phyloP scores from a whole-genome alignment of 129 eudicot genomes.

The Centella asiatica region DNA sequence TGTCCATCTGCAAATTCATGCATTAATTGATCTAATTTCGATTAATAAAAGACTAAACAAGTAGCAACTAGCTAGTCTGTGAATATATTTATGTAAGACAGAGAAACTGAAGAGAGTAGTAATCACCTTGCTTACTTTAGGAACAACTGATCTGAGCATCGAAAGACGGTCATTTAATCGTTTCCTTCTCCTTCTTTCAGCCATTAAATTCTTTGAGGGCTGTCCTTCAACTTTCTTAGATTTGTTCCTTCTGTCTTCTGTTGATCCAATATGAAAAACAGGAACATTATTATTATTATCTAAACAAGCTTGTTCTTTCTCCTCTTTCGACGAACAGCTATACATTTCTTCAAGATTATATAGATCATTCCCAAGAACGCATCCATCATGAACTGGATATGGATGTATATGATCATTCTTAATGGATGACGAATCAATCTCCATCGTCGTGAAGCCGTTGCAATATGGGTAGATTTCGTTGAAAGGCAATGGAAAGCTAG shows the following conservation, averaged over 20 bases:
- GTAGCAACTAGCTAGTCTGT: too few relatives aligned
- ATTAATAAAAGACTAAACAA: not conserved
- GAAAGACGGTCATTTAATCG: conserved; percentile 73
- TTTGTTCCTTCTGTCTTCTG: conserved; percentile 33
- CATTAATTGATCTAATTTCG: not conserved
- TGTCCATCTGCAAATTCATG: conserved; percentile 58
- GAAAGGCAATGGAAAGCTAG: conserved; percentile 27
- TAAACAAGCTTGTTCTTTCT: conserved; percentile 14
- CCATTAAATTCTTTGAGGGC: conserved; percentile 82
- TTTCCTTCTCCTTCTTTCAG: conserved; percentile 70
- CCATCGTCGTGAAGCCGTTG: conserved; percentile 16
- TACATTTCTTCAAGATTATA: conserved; percentile 4
- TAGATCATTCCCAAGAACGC: conserved; percentile 10
- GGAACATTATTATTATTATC: too few relatives aligned
- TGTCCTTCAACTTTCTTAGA: conserved; percentile 48
- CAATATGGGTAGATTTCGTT: conserved; percentile 29
- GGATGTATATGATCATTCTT: conserved; percentile 8
- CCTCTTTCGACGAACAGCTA: conserved; percentile 18
- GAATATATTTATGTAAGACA: not conserved
- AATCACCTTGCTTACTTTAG: conserved; percentile 73
- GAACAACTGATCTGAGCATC: conserved; percentile 79
- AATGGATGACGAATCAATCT: conserved; percentile 19
- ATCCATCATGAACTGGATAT: conserved; percentile 12
- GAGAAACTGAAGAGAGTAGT: not conserved
- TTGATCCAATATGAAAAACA: conserved; percentile 23